Evolutionary conservation across 208 protist species (phyloP).

Genomic region (Acanthamoeba healyi): DNA sequence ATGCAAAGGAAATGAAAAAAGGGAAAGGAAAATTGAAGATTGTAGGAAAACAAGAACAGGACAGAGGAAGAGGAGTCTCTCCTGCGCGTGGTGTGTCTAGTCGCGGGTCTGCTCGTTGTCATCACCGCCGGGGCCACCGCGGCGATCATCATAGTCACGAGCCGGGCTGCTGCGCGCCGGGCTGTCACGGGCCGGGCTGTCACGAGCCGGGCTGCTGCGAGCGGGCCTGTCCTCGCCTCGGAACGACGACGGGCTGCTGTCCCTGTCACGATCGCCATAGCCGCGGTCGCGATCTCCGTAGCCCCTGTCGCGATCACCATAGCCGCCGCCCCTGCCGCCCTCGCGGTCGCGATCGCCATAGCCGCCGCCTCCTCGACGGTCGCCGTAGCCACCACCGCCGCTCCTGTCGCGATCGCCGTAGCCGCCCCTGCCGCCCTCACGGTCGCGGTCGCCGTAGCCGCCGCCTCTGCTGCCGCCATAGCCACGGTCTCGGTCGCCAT

Average conservation of each 20-base stretch:
- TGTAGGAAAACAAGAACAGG: no score
- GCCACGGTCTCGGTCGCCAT: background rate
- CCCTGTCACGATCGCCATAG: background rate
- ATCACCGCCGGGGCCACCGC: background rate
- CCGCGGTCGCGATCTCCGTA: background rate
- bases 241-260: background rate
- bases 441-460: slow-evolving; percentile 12
- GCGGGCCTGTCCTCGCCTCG: background rate
- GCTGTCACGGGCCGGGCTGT: background rate
- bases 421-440: background rate
- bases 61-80: no score
- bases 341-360: background rate
- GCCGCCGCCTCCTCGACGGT: background rate
- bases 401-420: background rate
- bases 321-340: background rate
- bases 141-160: background rate
- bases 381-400: background rate
- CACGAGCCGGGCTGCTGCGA: background rate
- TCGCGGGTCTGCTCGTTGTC: background rate
- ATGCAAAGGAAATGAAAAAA: no score
- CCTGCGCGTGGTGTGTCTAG: background rate
- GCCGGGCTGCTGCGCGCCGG: background rate
- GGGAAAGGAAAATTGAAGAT: no score
- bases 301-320: background rate
- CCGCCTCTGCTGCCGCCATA: background rate